Percentiles rank a stretch among this genome's conserved stretches.
These are phyloP conservation scores for Lagenidium giganteum DNA, from an alignment of 352 stramenopile genomes.

Conservation along the genomic window DNA sequence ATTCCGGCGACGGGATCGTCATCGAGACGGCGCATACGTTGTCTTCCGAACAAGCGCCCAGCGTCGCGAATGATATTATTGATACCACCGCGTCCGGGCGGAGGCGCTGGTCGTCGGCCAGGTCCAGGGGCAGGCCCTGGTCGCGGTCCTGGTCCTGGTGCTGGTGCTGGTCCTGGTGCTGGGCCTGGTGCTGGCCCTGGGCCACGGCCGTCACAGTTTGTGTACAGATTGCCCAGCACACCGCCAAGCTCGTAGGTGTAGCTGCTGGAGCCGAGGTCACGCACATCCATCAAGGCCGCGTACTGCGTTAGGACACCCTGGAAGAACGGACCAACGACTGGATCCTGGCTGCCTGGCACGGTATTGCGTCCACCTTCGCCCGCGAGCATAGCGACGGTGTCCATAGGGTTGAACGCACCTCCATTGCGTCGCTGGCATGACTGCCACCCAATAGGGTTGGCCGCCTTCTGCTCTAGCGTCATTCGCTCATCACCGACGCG, in stretches of 20 bases:
- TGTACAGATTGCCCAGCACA: constrained; percentile 35
- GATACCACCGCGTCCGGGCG: too few species aligned
- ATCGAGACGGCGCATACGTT: too few species aligned
- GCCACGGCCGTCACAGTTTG: constrained; percentile 21
- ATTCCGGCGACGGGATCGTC: too few species aligned
- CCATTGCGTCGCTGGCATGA: constrained; percentile 30
- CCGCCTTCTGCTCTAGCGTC: neutral
- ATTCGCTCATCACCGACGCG: constrained; percentile 1
- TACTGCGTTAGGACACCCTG: constrained; percentile 28
- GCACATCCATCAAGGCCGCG: constrained; percentile 38
- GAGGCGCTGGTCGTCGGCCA: too few species aligned
- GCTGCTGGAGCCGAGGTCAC: constrained; percentile 39
- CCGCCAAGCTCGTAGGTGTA: constrained; percentile 54
- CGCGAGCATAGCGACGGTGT: constrained; percentile 19
- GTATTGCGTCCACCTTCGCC: constrained; percentile 22
- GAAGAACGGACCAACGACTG: constrained; percentile 35
- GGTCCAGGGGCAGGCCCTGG: too few species aligned
- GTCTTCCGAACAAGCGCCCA: too few species aligned
- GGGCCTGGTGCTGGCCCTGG: constrained; percentile 1
- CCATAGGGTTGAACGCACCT: constrained; percentile 13
- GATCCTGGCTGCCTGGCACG: constrained; percentile 17
- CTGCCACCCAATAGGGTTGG: constrained; percentile 29
- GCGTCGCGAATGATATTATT: too few species aligned
- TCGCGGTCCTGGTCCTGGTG: too few species aligned
- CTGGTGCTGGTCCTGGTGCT: neutral